Evolutionary conservation across 2,329 filamentous ascomycete genomes (phyloP), one percentile per base, ranked within the genome.

Genomic region (Sporothrix curviconia): DNA sequence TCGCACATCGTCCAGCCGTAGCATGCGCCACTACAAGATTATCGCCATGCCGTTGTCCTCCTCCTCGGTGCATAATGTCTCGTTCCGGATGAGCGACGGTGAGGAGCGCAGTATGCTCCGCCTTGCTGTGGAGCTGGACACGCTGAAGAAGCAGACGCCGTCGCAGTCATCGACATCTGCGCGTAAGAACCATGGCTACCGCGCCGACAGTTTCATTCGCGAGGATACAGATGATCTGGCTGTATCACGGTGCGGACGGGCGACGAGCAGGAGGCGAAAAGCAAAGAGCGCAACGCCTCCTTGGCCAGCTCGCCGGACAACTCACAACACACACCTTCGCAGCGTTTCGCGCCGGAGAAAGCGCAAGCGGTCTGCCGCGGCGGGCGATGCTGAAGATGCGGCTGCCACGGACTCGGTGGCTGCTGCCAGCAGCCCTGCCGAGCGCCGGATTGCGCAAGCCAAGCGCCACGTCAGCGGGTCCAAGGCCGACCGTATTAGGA

Each of bases 81-180:
- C 75, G 1, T 75, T 75, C 61, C 69, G 69, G 12, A 62, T 74
- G 53, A 76, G 72, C 57, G 74, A 76, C 40, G 72, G 67, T 7
- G 78, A 78, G 47, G 77, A 81, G 58, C 71, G 69, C 34, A 76
- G 76, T 62, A 72, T 80, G 64, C 67, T 77, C 50, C 71, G 74
- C 52, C 69, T 82, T 6, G 73, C 77, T 3, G 72, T 76, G n/a
- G 77, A 80, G 61, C 66, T 81, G 8, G 78, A 80, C 61, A 25
- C 25, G 42, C 36, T 24, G 32, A 52, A 53, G 47, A 59, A 56
- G 70, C 68, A 22, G 70, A 22, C 46, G 9, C 25, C 43, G 17
- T 24, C n/a, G 22, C 53, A 42, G 28, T 57, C 46, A 4, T 57
- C 59, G 2, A 52, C n/a, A n/a, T n/a, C 59, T 15, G 44, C 19